A percentile compares a stretch with the other conserved stretches of the same genome.
phyloP scores from a whole-genome alignment of 805 yeast species.

The Kodamaea jinghongensis region DNA sequence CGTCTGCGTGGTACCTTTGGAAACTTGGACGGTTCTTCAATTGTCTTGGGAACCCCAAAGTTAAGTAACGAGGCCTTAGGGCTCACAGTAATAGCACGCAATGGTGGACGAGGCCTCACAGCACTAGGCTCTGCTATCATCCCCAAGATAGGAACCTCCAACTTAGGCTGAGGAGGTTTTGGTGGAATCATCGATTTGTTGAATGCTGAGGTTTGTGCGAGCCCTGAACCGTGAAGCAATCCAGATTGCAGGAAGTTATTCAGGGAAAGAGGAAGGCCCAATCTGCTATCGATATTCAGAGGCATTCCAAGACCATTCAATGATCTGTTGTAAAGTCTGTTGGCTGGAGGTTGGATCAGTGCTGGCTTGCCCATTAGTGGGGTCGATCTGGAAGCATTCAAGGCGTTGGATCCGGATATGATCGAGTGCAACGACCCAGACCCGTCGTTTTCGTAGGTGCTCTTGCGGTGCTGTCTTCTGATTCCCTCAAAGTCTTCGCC shows the following conservation, averaged over 20 bases:
- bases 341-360: constrained; percentile 43
- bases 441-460: background rate
- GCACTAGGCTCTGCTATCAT: constrained; percentile 24
- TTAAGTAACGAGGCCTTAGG: constrained; percentile 19
- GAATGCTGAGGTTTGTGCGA: constrained; percentile 3
- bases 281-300: constrained; percentile 20
- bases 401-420: background rate
- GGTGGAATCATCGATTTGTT: constrained; percentile 19
- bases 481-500: constrained; percentile 13
- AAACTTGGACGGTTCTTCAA: constrained; percentile 26
- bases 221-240: constrained; percentile 1
- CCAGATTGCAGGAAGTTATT: constrained; percentile 1
- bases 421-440: too few species aligned
- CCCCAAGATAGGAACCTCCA: constrained; percentile 30
- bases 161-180: constrained; percentile 35
- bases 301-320: constrained; percentile 18
- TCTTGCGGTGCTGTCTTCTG: background rate
- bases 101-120: constrained; percentile 17
- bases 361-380: constrained; percentile 48
- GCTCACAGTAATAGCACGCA: constrained; percentile 28
- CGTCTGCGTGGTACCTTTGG: constrained; percentile 35
- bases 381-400: constrained; percentile 1
- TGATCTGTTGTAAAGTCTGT: constrained; percentile 28
- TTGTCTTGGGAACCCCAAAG: constrained; percentile 32
- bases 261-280: constrained; percentile 8